Percentiles rank a stretch among this genome's conserved stretches.
Evolutionary conservation across 345 rosid species (phyloP).

Genomic region (Eutrema yunnanense): DNA sequence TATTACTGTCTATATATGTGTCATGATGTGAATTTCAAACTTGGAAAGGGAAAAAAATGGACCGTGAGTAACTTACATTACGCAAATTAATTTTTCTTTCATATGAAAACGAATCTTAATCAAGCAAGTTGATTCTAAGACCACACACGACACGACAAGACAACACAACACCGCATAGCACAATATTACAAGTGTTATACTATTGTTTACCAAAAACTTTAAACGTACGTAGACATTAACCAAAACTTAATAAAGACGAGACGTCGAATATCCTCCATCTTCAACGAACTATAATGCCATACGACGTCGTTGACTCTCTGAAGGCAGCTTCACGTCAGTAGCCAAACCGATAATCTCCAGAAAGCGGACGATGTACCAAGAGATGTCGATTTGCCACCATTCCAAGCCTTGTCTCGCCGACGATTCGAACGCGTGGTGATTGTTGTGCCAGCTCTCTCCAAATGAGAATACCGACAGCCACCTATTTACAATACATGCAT

Average conservation of each 20-base stretch:
- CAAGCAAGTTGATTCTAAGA: constrained; percentile 4
- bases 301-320: constrained; percentile 28
- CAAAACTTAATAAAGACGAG: background rate
- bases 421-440: too few species aligned
- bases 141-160: background rate
- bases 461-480: too few species aligned
- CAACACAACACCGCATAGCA: background rate
- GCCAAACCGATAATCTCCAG: constrained; percentile 31
- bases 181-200: background rate
- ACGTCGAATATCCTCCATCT: background rate
- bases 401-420: constrained; percentile 35
- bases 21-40: too few species aligned
- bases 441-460: too few species aligned
- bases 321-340: constrained; percentile 31
- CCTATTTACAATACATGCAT: too few species aligned
- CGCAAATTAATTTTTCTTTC: background rate
- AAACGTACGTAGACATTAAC: constrained; percentile 20
- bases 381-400: constrained; percentile 33
- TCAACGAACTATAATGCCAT: constrained; percentile 27
- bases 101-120: constrained; percentile 1
- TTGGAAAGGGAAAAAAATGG: too few species aligned
- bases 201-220: background rate
- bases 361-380: constrained; percentile 30
- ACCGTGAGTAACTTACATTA: background rate
- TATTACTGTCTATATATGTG: too few species aligned